phyloP scores from a whole-genome alignment of 164 flowering plant genomes.

The Stephania yunnanensis region DNA sequence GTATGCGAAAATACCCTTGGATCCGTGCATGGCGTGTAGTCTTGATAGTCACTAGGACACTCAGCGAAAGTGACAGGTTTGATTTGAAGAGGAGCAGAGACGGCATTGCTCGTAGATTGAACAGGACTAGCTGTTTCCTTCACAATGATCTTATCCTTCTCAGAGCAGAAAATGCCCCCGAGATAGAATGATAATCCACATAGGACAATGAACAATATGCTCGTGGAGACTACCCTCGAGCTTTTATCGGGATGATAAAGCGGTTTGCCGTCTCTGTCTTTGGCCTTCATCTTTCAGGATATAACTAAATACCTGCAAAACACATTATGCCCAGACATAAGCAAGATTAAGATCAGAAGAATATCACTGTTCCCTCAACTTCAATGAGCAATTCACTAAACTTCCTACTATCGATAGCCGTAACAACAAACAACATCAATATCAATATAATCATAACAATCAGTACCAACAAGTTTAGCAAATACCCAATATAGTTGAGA shows the following conservation, averaged over 20 bases:
- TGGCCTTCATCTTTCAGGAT: slow-evolving; percentile 51
- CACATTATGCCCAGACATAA: slow-evolving; percentile 4
- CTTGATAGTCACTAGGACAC: slow-evolving; percentile 73
- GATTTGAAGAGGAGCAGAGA: slow-evolving; percentile 40
- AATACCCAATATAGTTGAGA: too few relatives aligned
- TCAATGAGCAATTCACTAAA: background rate
- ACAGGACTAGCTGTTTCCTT: slow-evolving; percentile 24
- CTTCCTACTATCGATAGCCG: background rate
- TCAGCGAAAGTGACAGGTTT: slow-evolving; percentile 54
- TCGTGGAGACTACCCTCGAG: slow-evolving; percentile 49
- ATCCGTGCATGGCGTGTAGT: slow-evolving; percentile 99
- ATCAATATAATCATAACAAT: background rate
- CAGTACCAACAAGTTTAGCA: too few relatives aligned
- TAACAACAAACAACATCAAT: background rate
- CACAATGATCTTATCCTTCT: slow-evolving; percentile 31
- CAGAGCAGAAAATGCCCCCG: slow-evolving; percentile 77
- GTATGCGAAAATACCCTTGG: slow-evolving; percentile 51
- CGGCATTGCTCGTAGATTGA: slow-evolving; percentile 31
- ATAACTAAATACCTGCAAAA: slow-evolving; percentile 14
- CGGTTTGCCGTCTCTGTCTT: slow-evolving; percentile 81
- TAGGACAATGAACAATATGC: slow-evolving; percentile 52
- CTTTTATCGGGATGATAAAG: slow-evolving; percentile 43
- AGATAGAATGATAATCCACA: slow-evolving; percentile 96
- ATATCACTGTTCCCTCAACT: background rate
- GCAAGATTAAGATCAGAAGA: background rate